Percentiles rank a stretch among this genome's conserved stretches.
Evolutionary conservation across 208 protist species (phyloP).

Genomic region (Acanthamoeba culbertsoni): DNA sequence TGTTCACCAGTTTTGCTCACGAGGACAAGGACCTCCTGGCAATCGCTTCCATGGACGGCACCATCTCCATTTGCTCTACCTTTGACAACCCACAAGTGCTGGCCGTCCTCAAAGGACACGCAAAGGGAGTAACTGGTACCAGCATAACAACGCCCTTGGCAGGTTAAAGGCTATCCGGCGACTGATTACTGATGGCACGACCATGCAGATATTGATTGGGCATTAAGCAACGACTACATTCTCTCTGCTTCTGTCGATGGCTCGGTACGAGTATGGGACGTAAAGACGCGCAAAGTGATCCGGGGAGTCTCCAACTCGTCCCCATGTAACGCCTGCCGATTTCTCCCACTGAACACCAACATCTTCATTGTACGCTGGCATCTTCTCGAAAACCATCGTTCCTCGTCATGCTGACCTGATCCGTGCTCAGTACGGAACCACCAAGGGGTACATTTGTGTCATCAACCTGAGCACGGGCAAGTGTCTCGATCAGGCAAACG

Average conservation of each 20-base stretch:
- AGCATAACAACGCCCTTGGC: too few species aligned
- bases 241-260: constrained; percentile 7
- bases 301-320: not conserved
- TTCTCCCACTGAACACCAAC: constrained; percentile 57
- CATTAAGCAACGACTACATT: constrained; percentile 44
- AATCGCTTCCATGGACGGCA: constrained; percentile 27
- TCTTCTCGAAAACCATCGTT: too few species aligned
- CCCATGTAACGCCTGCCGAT: not conserved
- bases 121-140: not conserved
- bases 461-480: constrained; percentile 59
- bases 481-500: not conserved
- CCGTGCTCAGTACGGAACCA: constrained; percentile 22
- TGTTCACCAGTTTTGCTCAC: constrained; percentile 22
- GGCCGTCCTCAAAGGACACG: constrained; percentile 5
- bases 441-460: not conserved
- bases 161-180: not conserved
- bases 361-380: not conserved
- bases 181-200: not conserved
- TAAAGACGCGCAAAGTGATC: not conserved
- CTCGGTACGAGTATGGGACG: constrained; percentile 35
- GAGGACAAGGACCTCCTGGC: constrained; percentile 60
- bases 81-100: constrained; percentile 1
- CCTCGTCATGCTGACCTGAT: not conserved
- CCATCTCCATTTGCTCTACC: constrained; percentile 10
- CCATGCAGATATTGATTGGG: constrained; percentile 49